phyloP scores from a whole-genome alignment of 306 rosid genomes.

The Cicer cuneatum region DNA sequence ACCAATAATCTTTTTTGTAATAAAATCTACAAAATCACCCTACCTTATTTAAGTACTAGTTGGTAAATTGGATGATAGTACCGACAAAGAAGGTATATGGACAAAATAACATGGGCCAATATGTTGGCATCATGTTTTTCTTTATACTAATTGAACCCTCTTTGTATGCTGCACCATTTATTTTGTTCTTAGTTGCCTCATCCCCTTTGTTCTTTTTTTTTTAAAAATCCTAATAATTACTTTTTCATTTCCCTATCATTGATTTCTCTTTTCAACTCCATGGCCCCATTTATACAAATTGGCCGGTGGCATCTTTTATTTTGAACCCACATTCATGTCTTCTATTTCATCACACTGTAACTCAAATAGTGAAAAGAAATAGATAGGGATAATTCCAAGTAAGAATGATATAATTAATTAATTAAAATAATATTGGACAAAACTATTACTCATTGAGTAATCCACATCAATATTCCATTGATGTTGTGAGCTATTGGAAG shows the following conservation, averaged over 20 bases:
- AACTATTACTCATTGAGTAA: constrained; percentile 6
- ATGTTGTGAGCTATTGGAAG: constrained; percentile 39
- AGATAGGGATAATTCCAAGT: constrained; percentile 38
- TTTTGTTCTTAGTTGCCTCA: constrained; percentile 41
- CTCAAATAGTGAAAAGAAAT: constrained; percentile 33
- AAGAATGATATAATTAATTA: constrained; percentile 17
- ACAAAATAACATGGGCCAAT: constrained; percentile 60
- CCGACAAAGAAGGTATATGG: constrained; percentile 48
- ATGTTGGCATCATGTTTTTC: constrained; percentile 62
- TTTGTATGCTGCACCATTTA: constrained; percentile 52
- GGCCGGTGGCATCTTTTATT: constrained; percentile 51
- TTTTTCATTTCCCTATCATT: constrained; percentile 6
- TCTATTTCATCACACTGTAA: constrained; percentile 37
- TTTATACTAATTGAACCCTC: constrained; percentile 50
- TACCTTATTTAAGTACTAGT: constrained; percentile 42
- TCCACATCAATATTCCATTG: constrained; percentile 56
- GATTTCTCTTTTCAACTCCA: constrained; percentile 35
- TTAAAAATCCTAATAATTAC: constrained; percentile 29
- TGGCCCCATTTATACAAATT: constrained; percentile 39
- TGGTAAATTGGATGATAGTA: constrained; percentile 47
- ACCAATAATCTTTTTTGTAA: too few species aligned
- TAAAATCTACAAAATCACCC: constrained; percentile 41
- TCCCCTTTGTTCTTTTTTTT: background rate
- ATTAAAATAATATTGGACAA: constrained; percentile 43
- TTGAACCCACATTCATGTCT: constrained; percentile 40